These are phyloP conservation scores for Vitis hybrid DNA, from an alignment of 177 flowering plant species.

Conservation along the genomic window DNA sequence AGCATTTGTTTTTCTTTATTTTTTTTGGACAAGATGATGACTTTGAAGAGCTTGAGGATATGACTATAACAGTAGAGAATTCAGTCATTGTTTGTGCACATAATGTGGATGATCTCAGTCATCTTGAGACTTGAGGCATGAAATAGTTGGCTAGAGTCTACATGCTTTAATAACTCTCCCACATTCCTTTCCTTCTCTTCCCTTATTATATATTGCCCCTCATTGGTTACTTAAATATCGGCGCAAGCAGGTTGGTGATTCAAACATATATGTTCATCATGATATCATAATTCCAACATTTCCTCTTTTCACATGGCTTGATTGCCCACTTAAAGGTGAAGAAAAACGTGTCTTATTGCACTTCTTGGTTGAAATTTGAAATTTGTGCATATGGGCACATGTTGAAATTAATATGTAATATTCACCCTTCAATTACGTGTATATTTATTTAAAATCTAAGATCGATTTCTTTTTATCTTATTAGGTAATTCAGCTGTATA, in stretches of 20 bases:
- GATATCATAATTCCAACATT: slow-evolving; percentile 73
- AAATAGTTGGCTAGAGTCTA: slow-evolving; percentile 10
- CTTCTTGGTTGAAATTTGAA: background rate
- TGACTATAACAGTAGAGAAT: slow-evolving; percentile 69
- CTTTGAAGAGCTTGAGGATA: slow-evolving; percentile 83
- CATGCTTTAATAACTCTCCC: too few species aligned
- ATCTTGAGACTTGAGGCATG: slow-evolving; percentile 61
- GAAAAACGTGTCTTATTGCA: slow-evolving; percentile 36
- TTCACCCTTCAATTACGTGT: too few species aligned
- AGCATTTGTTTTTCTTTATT: background rate
- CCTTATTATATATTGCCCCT: background rate
- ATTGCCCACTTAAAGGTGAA: slow-evolving; percentile 88
- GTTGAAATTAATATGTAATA: too few species aligned
- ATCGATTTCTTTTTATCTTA: too few species aligned
- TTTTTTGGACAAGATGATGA: slow-evolving; percentile 57
- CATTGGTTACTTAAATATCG: background rate
- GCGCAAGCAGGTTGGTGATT: slow-evolving; percentile 54
- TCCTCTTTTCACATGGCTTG: slow-evolving; percentile 94
- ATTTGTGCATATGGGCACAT: too few species aligned
- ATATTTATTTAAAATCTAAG: too few species aligned
- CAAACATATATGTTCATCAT: slow-evolving; percentile 81
- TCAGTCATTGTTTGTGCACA: slow-evolving; percentile 82
- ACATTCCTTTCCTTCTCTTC: background rate
- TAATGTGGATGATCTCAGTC: slow-evolving; percentile 73
- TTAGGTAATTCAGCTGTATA: too few species aligned